Evolutionary conservation across 192 early-diverging fungal genomes (phyloP).

Genomic region (Coemansia sp.): DNA sequence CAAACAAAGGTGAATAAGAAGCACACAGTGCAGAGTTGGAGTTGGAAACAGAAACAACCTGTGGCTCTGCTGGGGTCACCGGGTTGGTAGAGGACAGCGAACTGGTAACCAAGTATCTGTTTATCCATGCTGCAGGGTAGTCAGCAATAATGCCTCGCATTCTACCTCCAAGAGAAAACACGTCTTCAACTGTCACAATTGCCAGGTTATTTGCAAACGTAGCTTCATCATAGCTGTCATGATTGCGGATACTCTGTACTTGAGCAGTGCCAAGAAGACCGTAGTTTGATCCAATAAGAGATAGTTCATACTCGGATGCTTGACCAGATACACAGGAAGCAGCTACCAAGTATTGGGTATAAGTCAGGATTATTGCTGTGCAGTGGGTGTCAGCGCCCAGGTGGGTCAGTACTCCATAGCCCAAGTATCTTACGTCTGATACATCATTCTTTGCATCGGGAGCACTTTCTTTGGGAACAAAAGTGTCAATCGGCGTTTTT

Average conservation of each 20-base stretch:
- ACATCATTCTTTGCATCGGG: not conserved
- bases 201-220: constrained; percentile 44
- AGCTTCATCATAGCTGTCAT: constrained; percentile 22
- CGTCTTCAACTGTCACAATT: constrained; percentile 10
- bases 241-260: not conserved
- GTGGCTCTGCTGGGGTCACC: not conserved
- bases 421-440: not conserved
- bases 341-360: constrained; percentile 20
- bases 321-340: constrained; percentile 31
- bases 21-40: constrained; percentile 6
- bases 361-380: constrained; percentile 16
- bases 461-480: not conserved
- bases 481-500: not conserved
- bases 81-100: not conserved
- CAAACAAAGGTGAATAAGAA: constrained; percentile 6
- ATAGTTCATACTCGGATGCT: not conserved
- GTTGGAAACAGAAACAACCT: not conserved
- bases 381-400: constrained; percentile 2
- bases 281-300: not conserved
- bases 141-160: constrained; percentile 2
- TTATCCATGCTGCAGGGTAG: not conserved
- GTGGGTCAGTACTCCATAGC: not conserved
- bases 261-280: not conserved
- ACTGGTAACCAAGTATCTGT: not conserved
- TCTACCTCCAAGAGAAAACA: not conserved